Conservation (phyloP, 305 asterid species). For the Fraxinus baroniana region DNA sequence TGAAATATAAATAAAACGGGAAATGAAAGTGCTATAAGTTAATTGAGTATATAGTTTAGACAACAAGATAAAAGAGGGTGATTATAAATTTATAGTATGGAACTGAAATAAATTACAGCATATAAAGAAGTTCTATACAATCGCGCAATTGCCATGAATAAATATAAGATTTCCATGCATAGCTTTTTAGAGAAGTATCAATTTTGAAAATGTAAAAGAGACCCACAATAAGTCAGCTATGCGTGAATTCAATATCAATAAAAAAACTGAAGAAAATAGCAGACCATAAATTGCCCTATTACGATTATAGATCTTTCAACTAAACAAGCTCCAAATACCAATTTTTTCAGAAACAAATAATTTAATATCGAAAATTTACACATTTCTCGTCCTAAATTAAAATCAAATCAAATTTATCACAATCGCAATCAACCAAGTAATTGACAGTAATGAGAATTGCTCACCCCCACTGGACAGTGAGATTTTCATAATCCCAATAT, state of each 20-base stretch:
- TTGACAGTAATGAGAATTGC: conserved; percentile 4
- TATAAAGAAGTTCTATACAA: not conserved
- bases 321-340: not conserved
- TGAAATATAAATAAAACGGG: not conserved
- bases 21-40: not conserved
- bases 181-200: not conserved
- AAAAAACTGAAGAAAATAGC: not conserved
- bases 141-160: not conserved
- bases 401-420: not conserved
- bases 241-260: not conserved
- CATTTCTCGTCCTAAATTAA: not conserved
- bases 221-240: not conserved
- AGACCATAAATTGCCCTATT: not conserved
- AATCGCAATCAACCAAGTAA: not conserved
- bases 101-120: not conserved
- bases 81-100: not conserved
- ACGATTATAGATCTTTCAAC: not conserved
- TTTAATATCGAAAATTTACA: not conserved
- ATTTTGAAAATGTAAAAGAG: not conserved
- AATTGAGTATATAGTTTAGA: not conserved
- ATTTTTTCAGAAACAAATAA: not conserved
- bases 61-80: not conserved
- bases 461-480: conserved; percentile 90
- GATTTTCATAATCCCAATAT: conserved; percentile 89
- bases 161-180: not conserved